A percentile compares a stretch with the other conserved stretches of the same genome.
These are phyloP conservation scores for Aspergillus sojae DNA, from an alignment of 2,329 filamentous ascomycete species.

Conservation along the genomic window DNA sequence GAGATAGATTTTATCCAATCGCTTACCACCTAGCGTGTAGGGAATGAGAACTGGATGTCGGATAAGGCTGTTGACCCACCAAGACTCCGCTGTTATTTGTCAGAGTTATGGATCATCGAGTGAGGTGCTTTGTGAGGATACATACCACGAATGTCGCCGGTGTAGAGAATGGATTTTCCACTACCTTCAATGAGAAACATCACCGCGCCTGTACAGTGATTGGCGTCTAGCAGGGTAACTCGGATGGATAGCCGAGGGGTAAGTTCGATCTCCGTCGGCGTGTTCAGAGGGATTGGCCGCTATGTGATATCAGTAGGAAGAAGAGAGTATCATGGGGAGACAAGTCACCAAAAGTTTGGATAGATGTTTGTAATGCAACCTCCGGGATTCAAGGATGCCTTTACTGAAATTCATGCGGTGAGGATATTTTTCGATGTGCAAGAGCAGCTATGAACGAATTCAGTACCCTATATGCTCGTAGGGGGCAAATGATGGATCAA, in stretches of 20 bases:
- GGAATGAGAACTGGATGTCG: constrained; percentile 74
- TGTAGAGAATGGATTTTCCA: constrained; percentile 77
- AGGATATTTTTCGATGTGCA: constrained; percentile 76
- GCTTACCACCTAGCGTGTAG: constrained; percentile 68
- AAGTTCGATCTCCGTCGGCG: constrained; percentile 75
- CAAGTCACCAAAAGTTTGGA: constrained; percentile 64
- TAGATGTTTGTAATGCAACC: constrained; percentile 76
- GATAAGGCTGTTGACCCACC: constrained; percentile 76
- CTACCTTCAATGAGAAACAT: constrained; percentile 88
- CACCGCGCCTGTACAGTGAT: constrained; percentile 86
- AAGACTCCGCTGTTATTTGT: constrained; percentile 63
- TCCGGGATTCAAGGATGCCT: constrained; percentile 73
- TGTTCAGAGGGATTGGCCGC: constrained; percentile 81
- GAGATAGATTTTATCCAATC: constrained; percentile 80
- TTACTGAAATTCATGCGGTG: constrained; percentile 80
- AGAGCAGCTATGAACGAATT: constrained; percentile 57
- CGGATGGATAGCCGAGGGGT: constrained; percentile 68
- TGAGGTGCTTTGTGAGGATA: not conserved
- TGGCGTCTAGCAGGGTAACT: constrained; percentile 86
- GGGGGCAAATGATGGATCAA: not conserved
- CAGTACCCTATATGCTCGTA: not conserved
- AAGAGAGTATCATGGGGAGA: too few species aligned
- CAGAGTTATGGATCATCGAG: not conserved
- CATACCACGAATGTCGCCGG: constrained; percentile 75
- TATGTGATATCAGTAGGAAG: constrained; percentile 30